Conservation (phyloP, 768 basidiomycete species). For the Dentipellis fragilis region DNA sequence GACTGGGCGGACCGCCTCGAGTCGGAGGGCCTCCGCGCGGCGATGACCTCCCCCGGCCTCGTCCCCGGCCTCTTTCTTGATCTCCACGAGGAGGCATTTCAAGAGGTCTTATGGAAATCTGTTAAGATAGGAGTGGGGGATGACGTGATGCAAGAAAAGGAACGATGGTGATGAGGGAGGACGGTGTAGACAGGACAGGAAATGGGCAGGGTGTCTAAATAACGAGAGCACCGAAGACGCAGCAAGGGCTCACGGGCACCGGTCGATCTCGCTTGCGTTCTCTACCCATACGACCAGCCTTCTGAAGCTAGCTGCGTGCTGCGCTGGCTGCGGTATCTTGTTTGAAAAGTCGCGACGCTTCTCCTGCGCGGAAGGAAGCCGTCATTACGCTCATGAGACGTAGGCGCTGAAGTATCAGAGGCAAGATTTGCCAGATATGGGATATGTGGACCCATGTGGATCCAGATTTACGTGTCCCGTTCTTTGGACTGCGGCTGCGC, state of each 20-base stretch:
- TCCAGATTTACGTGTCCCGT: background rate
- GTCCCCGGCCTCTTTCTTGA: conserved; percentile 2
- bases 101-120: too few relatives aligned
- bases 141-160: too few relatives aligned
- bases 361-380: background rate
- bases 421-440: background rate
- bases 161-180: too few relatives aligned
- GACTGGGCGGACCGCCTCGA: conserved; percentile 10
- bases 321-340: background rate
- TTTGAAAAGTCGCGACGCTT: background rate
- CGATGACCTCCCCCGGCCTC: background rate
- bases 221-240: too few relatives aligned
- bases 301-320: background rate
- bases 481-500: background rate
- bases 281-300: background rate
- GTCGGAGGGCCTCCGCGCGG: conserved; percentile 9
- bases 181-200: too few relatives aligned
- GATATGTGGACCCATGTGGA: background rate
- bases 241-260: too few relatives aligned
- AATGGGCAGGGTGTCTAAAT: too few relatives aligned
- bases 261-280: background rate
- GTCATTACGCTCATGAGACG: background rate
- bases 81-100: background rate
- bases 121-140: too few relatives aligned
- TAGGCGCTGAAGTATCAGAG: background rate